A percentile compares a stretch with the other conserved stretches of the same genome.
Evolutionary conservation across 2,329 filamentous ascomycete genomes (phyloP).

Genomic region (Penicillium italicum): DNA sequence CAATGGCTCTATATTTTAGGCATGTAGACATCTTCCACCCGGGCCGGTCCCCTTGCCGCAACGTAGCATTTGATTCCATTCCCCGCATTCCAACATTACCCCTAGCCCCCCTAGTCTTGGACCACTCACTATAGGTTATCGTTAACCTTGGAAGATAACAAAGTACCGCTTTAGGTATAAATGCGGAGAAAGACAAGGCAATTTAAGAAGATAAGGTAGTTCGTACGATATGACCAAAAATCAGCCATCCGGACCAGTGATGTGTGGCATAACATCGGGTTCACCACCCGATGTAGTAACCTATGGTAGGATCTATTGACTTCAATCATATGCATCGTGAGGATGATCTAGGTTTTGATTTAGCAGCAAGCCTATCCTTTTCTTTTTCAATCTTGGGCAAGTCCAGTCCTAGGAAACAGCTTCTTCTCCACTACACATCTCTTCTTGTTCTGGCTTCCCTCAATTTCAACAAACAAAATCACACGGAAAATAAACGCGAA

Average conservation of each 20-base stretch:
- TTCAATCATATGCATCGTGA: not conserved
- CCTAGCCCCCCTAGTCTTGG: not conserved
- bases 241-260: conserved; percentile 12
- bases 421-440: not conserved
- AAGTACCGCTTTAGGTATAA: conserved; percentile 14
- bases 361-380: not conserved
- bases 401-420: not conserved
- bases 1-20: not conserved
- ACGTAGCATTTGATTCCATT: not conserved
- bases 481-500: no score
- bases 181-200: conserved; percentile 14
- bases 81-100: not conserved
- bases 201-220: not conserved
- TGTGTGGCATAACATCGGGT: not conserved
- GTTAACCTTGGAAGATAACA: conserved; percentile 3
- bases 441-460: not conserved
- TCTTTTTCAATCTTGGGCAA: not conserved
- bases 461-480: no score
- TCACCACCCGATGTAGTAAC: not conserved
- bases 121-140: not conserved
- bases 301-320: not conserved
- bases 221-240: not conserved
- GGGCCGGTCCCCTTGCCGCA: not conserved
- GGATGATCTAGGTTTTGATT: not conserved
- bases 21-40: not conserved